Base-by-base conservation (phyloP, 2,329 filamentous ascomycete genomes). In the Aureobasidium mangrovei region DNA sequence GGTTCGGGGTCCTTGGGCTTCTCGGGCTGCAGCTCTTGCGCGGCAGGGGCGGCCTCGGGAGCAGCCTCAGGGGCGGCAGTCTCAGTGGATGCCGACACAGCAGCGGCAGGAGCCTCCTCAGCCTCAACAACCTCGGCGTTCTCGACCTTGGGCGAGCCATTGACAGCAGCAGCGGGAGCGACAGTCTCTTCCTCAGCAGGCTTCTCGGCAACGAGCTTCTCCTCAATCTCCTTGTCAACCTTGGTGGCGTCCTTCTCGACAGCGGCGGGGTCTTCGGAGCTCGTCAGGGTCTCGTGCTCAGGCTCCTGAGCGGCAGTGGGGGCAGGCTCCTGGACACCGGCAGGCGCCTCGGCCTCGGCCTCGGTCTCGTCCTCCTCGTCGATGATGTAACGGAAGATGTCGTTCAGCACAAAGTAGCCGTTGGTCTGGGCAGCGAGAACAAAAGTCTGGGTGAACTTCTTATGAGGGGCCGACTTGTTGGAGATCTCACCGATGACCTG, bases 401-500 rank as follows among this genome's bases (percentile, higher is more conserved):
- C 93, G 72, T 98, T 98, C 64, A 98, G 81, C 33, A 98, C 91
- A 64, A 95, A 98, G 77, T 97, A 98, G 60, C 93, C 93, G 55
- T 91, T 95, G 47, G 89, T 89, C 75, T 98, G 93, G 71, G 91
- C 84, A 46, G 93, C 93, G 59, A 98, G 86, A 59, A 98, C 88
- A 64, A 98, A 98, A 51, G 91, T 97, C 78, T 98, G 93, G 39
- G 91, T 86, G 67, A 98, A 98, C 72, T 96, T 96, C 77, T 88
- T 91, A 65, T 91, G 88, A 56, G 93, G 88, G 60, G 85, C 84
- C 46, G 82, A 83, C 72, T 94, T 94, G 81, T 95, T 96, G 65
- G 91, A 95, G 65, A 93, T 94, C 74, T 97, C 91, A 61, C 93
- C 93, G 67, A 98, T 96, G 64, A 97, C 93, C 72, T 95, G 91